These are phyloP conservation scores for Candida sp. DNA, from an alignment of 1,139 yeast genomes.

Conservation along the genomic window DNA sequence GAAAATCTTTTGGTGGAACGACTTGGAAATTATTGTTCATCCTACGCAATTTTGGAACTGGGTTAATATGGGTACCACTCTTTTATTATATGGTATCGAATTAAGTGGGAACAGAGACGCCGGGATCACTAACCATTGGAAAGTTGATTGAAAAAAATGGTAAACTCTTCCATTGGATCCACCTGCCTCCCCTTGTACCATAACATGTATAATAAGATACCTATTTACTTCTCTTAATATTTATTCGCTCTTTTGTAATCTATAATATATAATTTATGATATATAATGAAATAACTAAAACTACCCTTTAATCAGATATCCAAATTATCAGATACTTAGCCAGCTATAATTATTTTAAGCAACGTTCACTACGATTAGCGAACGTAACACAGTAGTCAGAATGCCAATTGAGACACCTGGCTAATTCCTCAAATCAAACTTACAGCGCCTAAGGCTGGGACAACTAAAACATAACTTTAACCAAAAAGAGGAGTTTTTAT, in stretches of 20 bases:
- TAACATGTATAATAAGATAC: background rate
- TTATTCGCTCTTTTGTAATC: background rate
- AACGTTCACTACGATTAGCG: too few relatives aligned
- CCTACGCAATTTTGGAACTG: constrained; percentile 97
- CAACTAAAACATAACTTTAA: too few relatives aligned
- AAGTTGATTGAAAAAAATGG: constrained; percentile 14
- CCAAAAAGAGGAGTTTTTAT: too few relatives aligned
- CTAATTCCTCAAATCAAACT: too few relatives aligned
- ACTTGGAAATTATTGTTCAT: constrained; percentile 45
- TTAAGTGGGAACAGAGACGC: constrained; percentile 43
- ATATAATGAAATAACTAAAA: too few relatives aligned
- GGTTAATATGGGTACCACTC: constrained; percentile 82
- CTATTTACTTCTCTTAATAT: background rate
- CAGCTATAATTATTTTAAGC: too few relatives aligned
- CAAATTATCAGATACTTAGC: too few relatives aligned
- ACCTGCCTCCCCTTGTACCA: background rate
- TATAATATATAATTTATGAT: background rate
- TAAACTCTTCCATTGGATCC: too few relatives aligned
- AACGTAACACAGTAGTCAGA: too few relatives aligned
- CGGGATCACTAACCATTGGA: constrained; percentile 42
- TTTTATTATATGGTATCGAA: constrained; percentile 78
- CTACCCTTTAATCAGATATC: too few relatives aligned
- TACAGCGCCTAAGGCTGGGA: too few relatives aligned
- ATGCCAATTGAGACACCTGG: too few relatives aligned
- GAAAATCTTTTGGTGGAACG: constrained; percentile 46